Percentiles rank a stretch among this genome's conserved stretches.
Evolutionary conservation across 1,284 basidiomycete genomes (phyloP).

Genomic region (Malassezia caprae): DNA sequence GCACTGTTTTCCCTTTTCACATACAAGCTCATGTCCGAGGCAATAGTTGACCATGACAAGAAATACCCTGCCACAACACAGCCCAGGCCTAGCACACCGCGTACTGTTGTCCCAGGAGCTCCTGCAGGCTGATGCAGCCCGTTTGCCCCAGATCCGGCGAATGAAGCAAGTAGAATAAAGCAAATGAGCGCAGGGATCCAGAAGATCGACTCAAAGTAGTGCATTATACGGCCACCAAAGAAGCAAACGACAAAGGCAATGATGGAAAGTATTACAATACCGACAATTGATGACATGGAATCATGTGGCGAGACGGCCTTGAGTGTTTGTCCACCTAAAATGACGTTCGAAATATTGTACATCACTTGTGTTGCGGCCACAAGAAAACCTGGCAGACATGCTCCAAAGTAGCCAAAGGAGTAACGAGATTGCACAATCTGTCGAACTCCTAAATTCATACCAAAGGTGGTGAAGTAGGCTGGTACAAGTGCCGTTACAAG

Average conservation of each 20-base stretch:
- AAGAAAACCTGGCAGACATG: constrained; percentile 54
- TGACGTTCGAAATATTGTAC: constrained; percentile 58
- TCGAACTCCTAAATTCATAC: constrained; percentile 57
- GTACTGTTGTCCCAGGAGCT: constrained; percentile 51
- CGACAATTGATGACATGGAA: constrained; percentile 54
- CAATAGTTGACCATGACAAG: constrained; percentile 51
- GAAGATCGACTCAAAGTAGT: constrained; percentile 58
- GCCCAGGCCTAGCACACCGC: constrained; percentile 55
- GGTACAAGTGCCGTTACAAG: constrained; percentile 44
- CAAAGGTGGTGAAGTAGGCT: constrained; percentile 49
- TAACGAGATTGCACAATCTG: constrained; percentile 56
- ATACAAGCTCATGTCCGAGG: constrained; percentile 46
- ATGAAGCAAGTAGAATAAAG: constrained; percentile 54
- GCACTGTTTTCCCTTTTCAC: constrained; percentile 51
- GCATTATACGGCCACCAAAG: constrained; percentile 64
- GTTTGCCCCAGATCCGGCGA: constrained; percentile 55
- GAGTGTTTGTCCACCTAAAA: constrained; percentile 50
- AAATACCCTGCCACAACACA: constrained; percentile 56
- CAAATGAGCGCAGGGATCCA: constrained; percentile 70
- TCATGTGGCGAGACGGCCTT: constrained; percentile 45
- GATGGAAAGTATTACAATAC: constrained; percentile 72
- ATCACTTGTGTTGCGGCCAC: constrained; percentile 30
- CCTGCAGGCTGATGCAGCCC: constrained; percentile 52
- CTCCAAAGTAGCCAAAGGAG: constrained; percentile 56
- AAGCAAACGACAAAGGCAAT: constrained; percentile 71